A percentile compares a stretch with the other conserved stretches of the same genome.
Conservation (phyloP, 768 basidiomycete genomes). For the Kwoniella sp. region DNA sequence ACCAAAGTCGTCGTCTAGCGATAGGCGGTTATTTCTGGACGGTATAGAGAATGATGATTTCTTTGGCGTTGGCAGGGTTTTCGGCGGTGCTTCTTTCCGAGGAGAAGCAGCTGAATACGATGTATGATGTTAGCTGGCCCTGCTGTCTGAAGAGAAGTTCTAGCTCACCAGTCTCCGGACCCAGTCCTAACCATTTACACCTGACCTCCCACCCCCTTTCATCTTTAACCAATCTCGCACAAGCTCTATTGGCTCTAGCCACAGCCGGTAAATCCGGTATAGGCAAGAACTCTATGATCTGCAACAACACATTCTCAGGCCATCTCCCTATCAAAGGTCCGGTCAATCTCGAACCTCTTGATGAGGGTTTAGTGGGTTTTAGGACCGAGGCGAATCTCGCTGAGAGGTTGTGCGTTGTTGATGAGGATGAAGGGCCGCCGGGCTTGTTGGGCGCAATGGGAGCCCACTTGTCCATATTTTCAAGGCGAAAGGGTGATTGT, state of each 20-base stretch:
- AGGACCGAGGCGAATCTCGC: slow-evolving; percentile 54
- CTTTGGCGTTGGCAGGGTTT: slow-evolving; percentile 57
- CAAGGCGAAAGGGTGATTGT: too few relatives aligned
- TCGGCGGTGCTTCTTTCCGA: slow-evolving; percentile 45
- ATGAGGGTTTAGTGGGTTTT: slow-evolving; percentile 50
- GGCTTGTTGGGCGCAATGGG: slow-evolving; percentile 31
- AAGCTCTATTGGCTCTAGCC: slow-evolving; percentile 67
- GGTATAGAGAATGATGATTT: slow-evolving; percentile 65
- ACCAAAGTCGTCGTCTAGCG: slow-evolving; percentile 78
- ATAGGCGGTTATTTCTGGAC: slow-evolving; percentile 54
- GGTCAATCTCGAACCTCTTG: slow-evolving; percentile 22
- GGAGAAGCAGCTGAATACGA: slow-evolving; percentile 14
- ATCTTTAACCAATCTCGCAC: slow-evolving; percentile 66
- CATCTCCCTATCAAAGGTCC: slow-evolving; percentile 69
- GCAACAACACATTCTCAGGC: slow-evolving; percentile 73
- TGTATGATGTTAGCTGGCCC: too few relatives aligned
- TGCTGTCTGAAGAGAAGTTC: too few relatives aligned
- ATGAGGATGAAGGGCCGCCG: slow-evolving; percentile 61
- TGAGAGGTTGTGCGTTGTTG: slow-evolving; percentile 29
- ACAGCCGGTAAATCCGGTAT: slow-evolving; percentile 80
- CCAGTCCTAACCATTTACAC: slow-evolving; percentile 63
- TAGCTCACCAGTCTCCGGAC: slow-evolving; percentile 41
- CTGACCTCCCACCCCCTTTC: slow-evolving; percentile 77
- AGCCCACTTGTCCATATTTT: slow-evolving; percentile 33
- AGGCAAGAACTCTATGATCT: slow-evolving; percentile 72